These are phyloP conservation scores for Candida glucosophila DNA, from an alignment of 1,139 yeast genomes.

Conservation along the genomic window DNA sequence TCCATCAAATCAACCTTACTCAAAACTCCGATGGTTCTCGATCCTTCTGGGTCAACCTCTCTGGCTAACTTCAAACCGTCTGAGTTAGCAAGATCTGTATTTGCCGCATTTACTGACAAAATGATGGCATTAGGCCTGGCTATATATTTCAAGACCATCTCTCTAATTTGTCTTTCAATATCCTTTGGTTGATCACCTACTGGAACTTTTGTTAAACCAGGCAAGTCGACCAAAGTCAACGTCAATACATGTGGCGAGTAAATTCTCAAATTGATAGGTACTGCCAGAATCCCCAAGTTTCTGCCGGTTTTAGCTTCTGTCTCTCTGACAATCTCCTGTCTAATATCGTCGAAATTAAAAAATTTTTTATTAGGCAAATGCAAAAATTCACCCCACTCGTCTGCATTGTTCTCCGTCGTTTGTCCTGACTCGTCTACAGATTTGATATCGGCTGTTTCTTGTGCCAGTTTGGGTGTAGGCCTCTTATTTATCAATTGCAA, in stretches of 20 bases:
- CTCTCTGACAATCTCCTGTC: constrained; percentile 85
- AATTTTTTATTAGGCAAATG: constrained; percentile 87
- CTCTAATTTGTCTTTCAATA: constrained; percentile 88
- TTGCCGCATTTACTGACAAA: constrained; percentile 92
- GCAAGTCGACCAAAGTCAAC: constrained; percentile 90
- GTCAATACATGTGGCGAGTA: constrained; percentile 95
- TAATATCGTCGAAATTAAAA: constrained; percentile 82
- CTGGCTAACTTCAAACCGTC: constrained; percentile 95
- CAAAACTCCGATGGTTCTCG: constrained; percentile 92
- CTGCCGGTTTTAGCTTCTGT: constrained; percentile 93
- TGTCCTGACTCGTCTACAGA: constrained; percentile 35
- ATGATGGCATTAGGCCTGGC: constrained; percentile 95
- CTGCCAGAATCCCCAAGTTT: constrained; percentile 84
- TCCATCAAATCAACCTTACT: constrained; percentile 98
- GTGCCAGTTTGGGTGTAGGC: constrained; percentile 15
- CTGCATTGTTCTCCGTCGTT: constrained; percentile 65
- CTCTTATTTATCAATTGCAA: constrained; percentile 74
- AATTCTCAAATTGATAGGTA: constrained; percentile 88
- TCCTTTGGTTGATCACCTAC: constrained; percentile 99
- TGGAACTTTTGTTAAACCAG: constrained; percentile 98
- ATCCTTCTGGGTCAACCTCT: constrained; percentile 97
- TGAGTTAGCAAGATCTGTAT: constrained; percentile 94
- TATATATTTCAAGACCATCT: constrained; percentile 89
- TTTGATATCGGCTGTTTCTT: constrained; percentile 21
- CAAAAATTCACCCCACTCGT: constrained; percentile 97